Base-by-base conservation (phyloP, 352 stramenopile genomes). In the Phytophthora litchii region DNA sequence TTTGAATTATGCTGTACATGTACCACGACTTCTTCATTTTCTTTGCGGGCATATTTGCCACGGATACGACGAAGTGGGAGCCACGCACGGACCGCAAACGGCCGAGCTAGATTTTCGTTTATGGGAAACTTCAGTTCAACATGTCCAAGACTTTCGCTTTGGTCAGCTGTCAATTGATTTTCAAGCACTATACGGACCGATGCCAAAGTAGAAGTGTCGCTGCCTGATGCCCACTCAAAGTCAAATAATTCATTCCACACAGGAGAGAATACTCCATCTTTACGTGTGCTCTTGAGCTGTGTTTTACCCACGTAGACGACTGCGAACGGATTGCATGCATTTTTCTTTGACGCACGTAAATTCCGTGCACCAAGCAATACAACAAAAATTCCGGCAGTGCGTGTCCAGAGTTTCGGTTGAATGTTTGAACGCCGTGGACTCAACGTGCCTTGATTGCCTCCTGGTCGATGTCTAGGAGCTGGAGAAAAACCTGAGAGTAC, bases 211-310 rank as follows among this genome's bases (percentile, higher is more conserved):
- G 35, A 32, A 14, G 44, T 0, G 1, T 73, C 60, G 1, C 45
- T 60, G 1, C 55, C 41, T 23, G 53, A 44, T 34, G 60, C 44
- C 78, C 74, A 87, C 45, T 87, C 83, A 58, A 92, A 92, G 54
- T 92, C 83, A 23, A 92, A 89, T 2, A 90, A 46, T 35, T 92
- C 83, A 55, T 92, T 90, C 83, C 83, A 92, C 20, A 87, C 75
- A 0, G 83, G 83, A 1, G 74, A 58, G 19, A 83, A 82, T 13
- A 76, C 79, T 4, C 76, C 83, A 27, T 92, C 83, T 44, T 86
- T 90, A 0, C 83, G 78, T 4, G 78, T 85, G 48, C 82, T 91
- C 49, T 83, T 83, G 12, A 87, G 66, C 7, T 86, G 74, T 4
- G 48, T 17, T 32, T 86, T 90, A 16, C 66, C 67, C 31, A 75